phyloP scores from a whole-genome alignment of 1,139 yeast species.

The Pichia kudriavzevii region DNA sequence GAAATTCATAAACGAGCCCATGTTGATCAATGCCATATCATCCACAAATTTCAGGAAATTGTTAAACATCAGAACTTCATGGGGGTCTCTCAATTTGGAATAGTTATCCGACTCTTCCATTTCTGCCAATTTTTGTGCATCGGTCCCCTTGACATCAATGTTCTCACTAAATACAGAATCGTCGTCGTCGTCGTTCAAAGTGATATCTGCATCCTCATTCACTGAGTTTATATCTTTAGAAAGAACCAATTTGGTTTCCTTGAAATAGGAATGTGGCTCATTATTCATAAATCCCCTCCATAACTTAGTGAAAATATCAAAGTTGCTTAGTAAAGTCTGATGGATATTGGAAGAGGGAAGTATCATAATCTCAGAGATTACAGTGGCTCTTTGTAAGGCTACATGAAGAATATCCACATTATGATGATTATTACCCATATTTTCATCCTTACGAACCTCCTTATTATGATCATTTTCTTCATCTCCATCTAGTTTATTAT shows the following conservation, averaged over 20 bases:
- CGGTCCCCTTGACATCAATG: conserved; percentile 9
- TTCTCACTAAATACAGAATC: conserved; percentile 4
- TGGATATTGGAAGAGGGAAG: conserved; percentile 19
- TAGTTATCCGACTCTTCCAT: conserved; percentile 16
- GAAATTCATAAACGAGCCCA: conserved; percentile 68
- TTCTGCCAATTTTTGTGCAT: conserved; percentile 15
- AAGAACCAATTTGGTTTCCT: conserved; percentile 9
- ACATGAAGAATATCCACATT: conserved; percentile 12
- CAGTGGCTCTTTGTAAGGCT: conserved; percentile 21
- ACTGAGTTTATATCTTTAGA: background rate
- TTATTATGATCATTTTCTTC: conserved; percentile 1
- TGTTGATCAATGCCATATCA: conserved; percentile 77
- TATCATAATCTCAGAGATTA: conserved; percentile 21
- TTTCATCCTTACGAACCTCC: conserved; percentile 7
- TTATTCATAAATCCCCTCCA: conserved; percentile 28
- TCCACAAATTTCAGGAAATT: conserved; percentile 90
- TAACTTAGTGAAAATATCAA: conserved; percentile 19
- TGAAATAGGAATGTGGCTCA: conserved; percentile 21
- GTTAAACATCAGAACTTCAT: conserved; percentile 71
- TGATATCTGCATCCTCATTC: conserved; percentile 8
- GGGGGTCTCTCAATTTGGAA: conserved; percentile 31
- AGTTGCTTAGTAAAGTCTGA: conserved; percentile 16
- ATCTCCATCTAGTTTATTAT: conserved; percentile 1
- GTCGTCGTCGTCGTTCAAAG: conserved; percentile 12
- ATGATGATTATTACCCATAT: conserved; percentile 10